Evolutionary conservation across 768 basidiomycete species (phyloP).

Genomic region (Russula lepida): DNA sequence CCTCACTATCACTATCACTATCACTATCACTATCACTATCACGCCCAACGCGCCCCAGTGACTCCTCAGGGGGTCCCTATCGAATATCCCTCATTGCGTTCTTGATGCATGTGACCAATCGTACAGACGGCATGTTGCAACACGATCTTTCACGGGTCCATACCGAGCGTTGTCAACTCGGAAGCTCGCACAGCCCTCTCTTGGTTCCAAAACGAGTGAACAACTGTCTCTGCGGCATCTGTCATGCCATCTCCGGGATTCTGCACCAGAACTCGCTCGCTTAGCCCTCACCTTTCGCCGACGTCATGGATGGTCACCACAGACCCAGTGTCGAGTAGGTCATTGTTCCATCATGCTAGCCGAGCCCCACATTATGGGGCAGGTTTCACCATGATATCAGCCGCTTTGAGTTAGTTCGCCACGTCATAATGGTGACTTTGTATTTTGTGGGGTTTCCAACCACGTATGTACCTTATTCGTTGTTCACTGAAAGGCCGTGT

Average conservation of each 20-base stretch:
- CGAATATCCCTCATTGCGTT: neutral
- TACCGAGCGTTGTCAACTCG: neutral
- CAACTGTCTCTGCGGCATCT: neutral
- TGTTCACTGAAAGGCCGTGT: constrained; percentile 4
- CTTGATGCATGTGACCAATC: neutral
- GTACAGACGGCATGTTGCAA: neutral
- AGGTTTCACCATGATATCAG: neutral
- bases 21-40: neutral
- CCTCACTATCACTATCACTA: neutral
- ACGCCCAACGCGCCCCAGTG: neutral
- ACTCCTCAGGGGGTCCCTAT: neutral
- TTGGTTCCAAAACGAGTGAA: neutral
- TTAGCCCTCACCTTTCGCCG: neutral
- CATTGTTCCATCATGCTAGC: neutral
- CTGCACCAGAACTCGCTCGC: neutral
- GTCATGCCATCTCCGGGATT: neutral
- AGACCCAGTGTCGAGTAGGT: neutral
- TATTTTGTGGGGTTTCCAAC: neutral
- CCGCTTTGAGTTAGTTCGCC: neutral
- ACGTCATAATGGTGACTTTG: constrained; percentile 3
- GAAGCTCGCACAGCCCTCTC: neutral
- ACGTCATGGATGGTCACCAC: neutral
- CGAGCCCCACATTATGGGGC: neutral
- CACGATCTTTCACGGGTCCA: neutral
- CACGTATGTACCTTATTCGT: neutral